Evolutionary conservation across 2,329 filamentous ascomycete species (phyloP).

Genomic region (Talaromyces sp.): DNA sequence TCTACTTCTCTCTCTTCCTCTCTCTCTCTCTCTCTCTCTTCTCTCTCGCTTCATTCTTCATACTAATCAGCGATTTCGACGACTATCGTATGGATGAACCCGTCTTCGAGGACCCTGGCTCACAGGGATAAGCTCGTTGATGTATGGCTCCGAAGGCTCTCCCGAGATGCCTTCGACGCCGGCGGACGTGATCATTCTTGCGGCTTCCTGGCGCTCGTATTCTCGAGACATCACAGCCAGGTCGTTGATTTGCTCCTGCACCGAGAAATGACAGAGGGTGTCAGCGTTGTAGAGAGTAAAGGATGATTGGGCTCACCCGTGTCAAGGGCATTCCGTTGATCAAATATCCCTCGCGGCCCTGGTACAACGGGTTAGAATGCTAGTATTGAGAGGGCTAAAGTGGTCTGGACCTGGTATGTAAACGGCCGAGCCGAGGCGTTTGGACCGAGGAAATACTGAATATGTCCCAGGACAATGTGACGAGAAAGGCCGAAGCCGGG

Average conservation of each 20-base stretch:
- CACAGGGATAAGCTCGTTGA: conserved; percentile 40
- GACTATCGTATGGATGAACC: conserved; percentile 20
- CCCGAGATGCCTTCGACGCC: conserved; percentile 14
- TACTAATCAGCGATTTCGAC: conserved; percentile 12
- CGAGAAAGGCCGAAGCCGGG: conserved; percentile 46
- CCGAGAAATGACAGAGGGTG: conserved; percentile 7
- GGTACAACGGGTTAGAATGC: conserved; percentile 9
- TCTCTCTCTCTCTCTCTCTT: not conserved
- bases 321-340: conserved; percentile 43
- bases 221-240: conserved; percentile 42
- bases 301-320: conserved; percentile 29
- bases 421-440: conserved; percentile 43
- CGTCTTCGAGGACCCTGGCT: conserved; percentile 26
- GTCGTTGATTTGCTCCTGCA: conserved; percentile 47
- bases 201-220: conserved; percentile 44
- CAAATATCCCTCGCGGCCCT: conserved; percentile 47
- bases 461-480: conserved; percentile 44
- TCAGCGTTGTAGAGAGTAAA: not conserved
- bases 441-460: conserved; percentile 46
- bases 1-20: not conserved
- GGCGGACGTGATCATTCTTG: conserved; percentile 36
- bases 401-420: conserved; percentile 40
- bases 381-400: not conserved
- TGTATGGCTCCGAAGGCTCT: conserved; percentile 31
- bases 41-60: not conserved